Evolutionary conservation across 257 asterid genomes (phyloP).

Genomic region (Ballota nigra): DNA sequence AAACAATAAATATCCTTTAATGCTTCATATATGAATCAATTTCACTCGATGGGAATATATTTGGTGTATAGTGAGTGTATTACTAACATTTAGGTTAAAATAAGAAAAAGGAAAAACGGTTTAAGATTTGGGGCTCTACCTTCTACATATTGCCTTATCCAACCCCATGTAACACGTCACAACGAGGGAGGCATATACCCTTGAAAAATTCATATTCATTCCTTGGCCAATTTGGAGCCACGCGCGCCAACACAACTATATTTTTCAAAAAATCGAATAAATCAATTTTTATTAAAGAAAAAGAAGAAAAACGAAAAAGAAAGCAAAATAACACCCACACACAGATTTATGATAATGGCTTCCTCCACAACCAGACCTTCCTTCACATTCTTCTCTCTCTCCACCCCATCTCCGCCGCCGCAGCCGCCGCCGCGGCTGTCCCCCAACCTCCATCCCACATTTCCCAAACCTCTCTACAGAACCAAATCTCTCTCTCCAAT

Average conservation of each 20-base stretch:
- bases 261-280: neutral
- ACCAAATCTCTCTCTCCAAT: constrained; percentile 22
- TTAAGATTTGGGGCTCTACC: neutral
- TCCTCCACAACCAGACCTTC: constrained; percentile 60
- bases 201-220: constrained; percentile 11
- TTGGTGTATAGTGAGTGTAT: no score
- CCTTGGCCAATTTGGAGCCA: constrained; percentile 30
- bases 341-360: constrained; percentile 45
- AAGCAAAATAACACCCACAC: constrained; percentile 2
- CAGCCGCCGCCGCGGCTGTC: constrained; percentile 33
- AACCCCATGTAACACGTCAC: neutral
- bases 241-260: neutral
- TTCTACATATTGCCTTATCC: neutral
- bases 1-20: no score
- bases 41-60: no score
- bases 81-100: no score
- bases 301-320: neutral
- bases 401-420: constrained; percentile 39
- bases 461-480: constrained; percentile 26
- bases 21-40: no score
- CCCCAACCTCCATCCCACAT: constrained; percentile 35
- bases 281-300: neutral
- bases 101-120: neutral
- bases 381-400: constrained; percentile 46
- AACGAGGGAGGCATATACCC: constrained; percentile 12